Base-by-base conservation (phyloP, 2,329 filamentous ascomycete species). In the Fusarium phyllophilum region DNA sequence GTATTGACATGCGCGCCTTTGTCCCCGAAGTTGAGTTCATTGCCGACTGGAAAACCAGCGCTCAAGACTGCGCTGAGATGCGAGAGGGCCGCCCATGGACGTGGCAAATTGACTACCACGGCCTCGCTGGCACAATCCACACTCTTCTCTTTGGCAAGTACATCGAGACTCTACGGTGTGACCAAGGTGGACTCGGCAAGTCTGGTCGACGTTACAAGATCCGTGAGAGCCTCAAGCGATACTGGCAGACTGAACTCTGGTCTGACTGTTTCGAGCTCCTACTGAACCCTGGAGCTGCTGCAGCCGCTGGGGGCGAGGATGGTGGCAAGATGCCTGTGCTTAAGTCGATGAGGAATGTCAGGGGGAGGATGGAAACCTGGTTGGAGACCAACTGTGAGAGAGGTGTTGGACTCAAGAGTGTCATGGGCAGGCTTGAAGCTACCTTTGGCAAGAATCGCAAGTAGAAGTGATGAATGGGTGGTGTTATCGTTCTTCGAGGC, bases 181-280 rank as follows among this genome's bases (percentile, higher is more conserved):
- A 88, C 76, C 82, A 85, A 34, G 88, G 87, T 22, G 87, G 87
- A 3, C 83, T 92, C 5, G 89, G 89, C n/a, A 86, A 86, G 8
- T 85, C 82, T 13, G 89, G 87, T 3, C 91, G 93, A 79, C 91
- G 88, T 54, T 98, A 97, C 84, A 90, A 89, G 72, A 91, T 98
- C 74, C 89, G 92, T 58, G 96, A 98, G 83, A 89, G 86, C 20
- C 84, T 98, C 69, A 99, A 99, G 86, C 85, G 96, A 49, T 99
- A 99, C 83, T 99, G 96, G 96, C 95, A 98, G 86, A 93, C 91
- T 55, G 95, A 97, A 56, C 90, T 98, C 49, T 99, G 96, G 96
- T 84, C 81, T 5, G 91, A 93, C 68, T 91, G 93, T 54, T 97
- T 99, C 81, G 93, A 95, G 74, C 78, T 98, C 66, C 84, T 98